Evolutionary conservation across 2,329 filamentous ascomycete species (phyloP), one percentile per base, ranked within the genome.

Genomic region (Neurospora sp.): DNA sequence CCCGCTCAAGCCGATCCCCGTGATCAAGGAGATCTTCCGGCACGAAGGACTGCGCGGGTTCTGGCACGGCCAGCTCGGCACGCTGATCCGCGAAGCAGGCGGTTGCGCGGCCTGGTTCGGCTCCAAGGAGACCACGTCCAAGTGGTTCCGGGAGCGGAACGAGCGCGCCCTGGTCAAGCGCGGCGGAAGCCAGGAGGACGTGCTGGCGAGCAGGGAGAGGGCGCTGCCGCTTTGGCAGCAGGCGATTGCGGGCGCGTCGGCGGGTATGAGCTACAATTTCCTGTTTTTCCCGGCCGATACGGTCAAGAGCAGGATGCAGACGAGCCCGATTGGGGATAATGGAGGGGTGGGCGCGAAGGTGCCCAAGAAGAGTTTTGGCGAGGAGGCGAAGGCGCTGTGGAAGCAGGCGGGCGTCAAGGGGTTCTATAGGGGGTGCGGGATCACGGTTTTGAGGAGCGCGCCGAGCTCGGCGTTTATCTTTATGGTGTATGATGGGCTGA

Each of bases 381-480:
- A 85, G 43, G 93, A 96, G 71, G 89, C 90, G 0, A 85, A 82
- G 70, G 85, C 88, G 17, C 81, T 98, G n/a, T 99, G 93, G 91
- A 86, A 84, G 72, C 88, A 93, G 76, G 89, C 94, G 71, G 96
- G 96, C 0, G 71, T 98, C 23, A 90, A 87, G 73, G 95, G 93
- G 1, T 84, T 98, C 79, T 99, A 99, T 79, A 89, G 95, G 68
- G 96, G 96, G 3, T 99, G 96, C 76, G 96, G 96, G 39, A 96
- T 99, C 74, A 99, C 96, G 0, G 93, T 96, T 66, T 84, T 90
- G 39, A 88, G 96, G 72, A 91, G 93, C 42, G 94, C 93, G 39
- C 96, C 96, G 2, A 97, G 94, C 80, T 97, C 94, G n/a, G 96
- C 96, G 8, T 93, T 98, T 77, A 99, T 99, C 72, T 99, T 99